Conservation (phyloP, 345 rosid genomes). For the Eucalyptus leucophloia region DNA sequence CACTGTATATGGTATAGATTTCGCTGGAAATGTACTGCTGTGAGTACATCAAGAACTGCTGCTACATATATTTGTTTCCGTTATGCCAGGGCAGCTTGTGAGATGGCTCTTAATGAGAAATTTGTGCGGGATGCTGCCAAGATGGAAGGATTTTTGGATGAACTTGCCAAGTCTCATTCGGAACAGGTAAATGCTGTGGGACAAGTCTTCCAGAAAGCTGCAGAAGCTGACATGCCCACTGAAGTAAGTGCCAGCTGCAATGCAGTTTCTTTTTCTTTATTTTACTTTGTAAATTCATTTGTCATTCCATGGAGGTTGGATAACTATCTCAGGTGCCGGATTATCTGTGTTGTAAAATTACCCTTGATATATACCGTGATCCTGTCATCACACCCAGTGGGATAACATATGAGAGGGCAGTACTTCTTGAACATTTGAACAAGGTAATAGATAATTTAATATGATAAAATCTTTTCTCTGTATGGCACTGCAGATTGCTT, state of each 20-base stretch:
- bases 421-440: slow-evolving; percentile 70
- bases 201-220: slow-evolving; percentile 54
- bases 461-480: neutral
- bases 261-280: neutral
- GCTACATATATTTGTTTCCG: neutral
- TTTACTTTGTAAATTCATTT: neutral
- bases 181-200: slow-evolving; percentile 40
- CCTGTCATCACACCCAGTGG: slow-evolving; percentile 93
- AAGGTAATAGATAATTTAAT: slow-evolving; percentile 28
- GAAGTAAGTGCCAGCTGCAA: slow-evolving; percentile 24
- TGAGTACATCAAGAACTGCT: neutral
- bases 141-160: slow-evolving; percentile 45
- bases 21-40: neutral
- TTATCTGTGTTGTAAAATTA: slow-evolving; percentile 75
- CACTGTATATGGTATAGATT: neutral
- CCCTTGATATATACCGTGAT: slow-evolving; percentile 82
- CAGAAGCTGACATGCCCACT: slow-evolving; percentile 47
- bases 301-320: neutral
- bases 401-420: slow-evolving; percentile 77
- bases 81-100: slow-evolving; percentile 64
- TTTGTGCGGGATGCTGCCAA: slow-evolving; percentile 28
- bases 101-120: slow-evolving; percentile 62
- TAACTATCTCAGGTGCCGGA: slow-evolving; percentile 62
- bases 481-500: neutral
- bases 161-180: slow-evolving; percentile 13